Evolutionary conservation across 305 asterid species (phyloP).

Genomic region (Solanum hybrid): DNA sequence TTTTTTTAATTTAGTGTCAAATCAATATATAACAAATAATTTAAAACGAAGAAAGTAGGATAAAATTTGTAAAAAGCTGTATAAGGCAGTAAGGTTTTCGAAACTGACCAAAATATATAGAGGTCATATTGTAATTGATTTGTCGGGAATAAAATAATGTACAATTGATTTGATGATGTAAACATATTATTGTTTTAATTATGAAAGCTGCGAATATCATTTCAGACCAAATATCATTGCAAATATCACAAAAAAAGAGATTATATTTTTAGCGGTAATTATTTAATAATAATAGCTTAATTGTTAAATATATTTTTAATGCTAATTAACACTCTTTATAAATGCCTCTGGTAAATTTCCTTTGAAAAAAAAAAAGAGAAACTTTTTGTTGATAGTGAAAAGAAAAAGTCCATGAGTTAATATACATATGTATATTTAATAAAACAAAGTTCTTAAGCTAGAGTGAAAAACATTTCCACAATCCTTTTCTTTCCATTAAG

Average conservation of each 20-base stretch:
- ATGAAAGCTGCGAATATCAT: background rate
- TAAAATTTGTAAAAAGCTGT: background rate
- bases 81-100: background rate
- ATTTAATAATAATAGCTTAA: no score
- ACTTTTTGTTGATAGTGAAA: background rate
- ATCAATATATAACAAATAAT: background rate
- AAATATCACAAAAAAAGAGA: background rate
- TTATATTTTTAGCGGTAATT: background rate
- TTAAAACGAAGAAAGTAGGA: no score
- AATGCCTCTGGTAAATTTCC: no score
- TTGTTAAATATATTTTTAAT: no score
- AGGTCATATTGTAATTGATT: background rate
- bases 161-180: background rate
- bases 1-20: no score
- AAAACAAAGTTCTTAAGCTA: background rate
- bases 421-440: no score
- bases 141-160: background rate
- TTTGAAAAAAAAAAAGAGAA: no score
- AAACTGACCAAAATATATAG: background rate
- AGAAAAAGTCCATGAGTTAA: background rate
- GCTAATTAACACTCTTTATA: no score
- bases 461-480: background rate
- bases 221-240: background rate
- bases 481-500: background rate
- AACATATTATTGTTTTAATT: background rate